These are phyloP conservation scores for Pterocarpus santalinus DNA, from an alignment of 306 rosid species.

Conservation along the genomic window DNA sequence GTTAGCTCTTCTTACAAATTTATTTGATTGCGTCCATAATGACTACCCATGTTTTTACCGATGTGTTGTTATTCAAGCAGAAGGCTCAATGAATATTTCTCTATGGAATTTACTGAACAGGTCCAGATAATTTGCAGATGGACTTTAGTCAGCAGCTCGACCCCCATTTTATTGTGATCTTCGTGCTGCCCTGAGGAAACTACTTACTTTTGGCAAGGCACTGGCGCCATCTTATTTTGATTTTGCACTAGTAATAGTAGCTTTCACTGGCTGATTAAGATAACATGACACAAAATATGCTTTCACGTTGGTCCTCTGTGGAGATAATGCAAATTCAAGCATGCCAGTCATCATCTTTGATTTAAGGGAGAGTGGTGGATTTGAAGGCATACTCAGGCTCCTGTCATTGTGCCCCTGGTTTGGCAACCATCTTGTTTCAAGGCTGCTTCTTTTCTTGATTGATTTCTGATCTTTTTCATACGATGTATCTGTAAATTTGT, in stretches of 20 bases:
- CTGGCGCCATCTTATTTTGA: background rate
- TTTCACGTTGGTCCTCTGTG: background rate
- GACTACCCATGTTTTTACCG: background rate
- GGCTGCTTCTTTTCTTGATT: background rate
- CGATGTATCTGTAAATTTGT: constrained; percentile 16
- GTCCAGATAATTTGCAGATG: constrained; percentile 32
- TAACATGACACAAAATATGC: background rate
- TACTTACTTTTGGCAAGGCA: constrained; percentile 26
- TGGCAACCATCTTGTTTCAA: background rate
- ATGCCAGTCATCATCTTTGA: constrained; percentile 5
- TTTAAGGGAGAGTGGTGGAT: constrained; percentile 1
- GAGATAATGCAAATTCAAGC: background rate
- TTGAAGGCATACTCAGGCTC: constrained; percentile 3
- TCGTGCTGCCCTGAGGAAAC: constrained; percentile 16
- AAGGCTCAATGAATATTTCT: constrained; percentile 3
- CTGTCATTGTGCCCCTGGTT: background rate
- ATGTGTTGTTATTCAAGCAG: constrained; percentile 3
- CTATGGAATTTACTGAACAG: constrained; percentile 5
- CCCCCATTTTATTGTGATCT: constrained; percentile 10
- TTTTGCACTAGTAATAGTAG: background rate
- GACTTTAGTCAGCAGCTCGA: constrained; percentile 34
- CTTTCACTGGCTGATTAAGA: background rate
- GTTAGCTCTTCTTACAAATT: background rate
- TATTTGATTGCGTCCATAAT: constrained; percentile 20
- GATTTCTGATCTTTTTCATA: background rate